Base-by-base conservation (phyloP, 2,329 filamentous ascomycete species). In the Waltergamsia citrina region DNA sequence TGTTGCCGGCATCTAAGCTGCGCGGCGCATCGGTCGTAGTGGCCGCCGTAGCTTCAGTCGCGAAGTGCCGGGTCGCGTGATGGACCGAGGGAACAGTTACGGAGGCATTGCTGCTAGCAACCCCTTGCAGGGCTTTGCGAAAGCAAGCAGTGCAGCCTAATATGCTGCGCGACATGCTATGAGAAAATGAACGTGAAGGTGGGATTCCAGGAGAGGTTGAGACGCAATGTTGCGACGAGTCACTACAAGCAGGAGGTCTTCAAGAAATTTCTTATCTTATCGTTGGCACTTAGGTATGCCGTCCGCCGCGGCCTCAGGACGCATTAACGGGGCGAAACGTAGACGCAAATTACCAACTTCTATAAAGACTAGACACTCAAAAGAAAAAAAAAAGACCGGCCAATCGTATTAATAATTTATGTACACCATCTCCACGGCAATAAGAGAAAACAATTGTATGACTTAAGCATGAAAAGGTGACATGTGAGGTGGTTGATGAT, bases 111-210 rank as follows among this genome's bases (percentile, higher is more conserved):
- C 18, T 20, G 17, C 35, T 33, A 16, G 44, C 39, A 15, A 39
- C 7, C 25, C 25, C 31, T 15, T 46, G 47, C 5, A 49, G 29
- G 7, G 49, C 42, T 35, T 46, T 48, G 26, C 46, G 45, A 25
- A 57, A 33, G 32, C 48, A 56, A 32, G 38, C 42, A 24, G 45
- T 35, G 34, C 49, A 50, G 16, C 43, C 32, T 31, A 54, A 29
- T n/a, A 54, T 40, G 30, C 43, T 47, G 12, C 45, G 38, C 15
- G 46, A 42, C 53, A 56, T 53, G 22, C 16, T 17, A n/a, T n/a
- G 29, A 17, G n/a, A 9, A 9, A 17, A 31, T n/a, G n/a, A 20
- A 19, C 18, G 14, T n/a, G 17, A 8, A 12, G 29, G n/a, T 17
- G 29, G n/a, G 7, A 12, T 8, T 18, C 10, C 10, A 29, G 27